phyloP scores from a whole-genome alignment of 2,329 filamentous ascomycete species.

The Bipolaris oryzae region DNA sequence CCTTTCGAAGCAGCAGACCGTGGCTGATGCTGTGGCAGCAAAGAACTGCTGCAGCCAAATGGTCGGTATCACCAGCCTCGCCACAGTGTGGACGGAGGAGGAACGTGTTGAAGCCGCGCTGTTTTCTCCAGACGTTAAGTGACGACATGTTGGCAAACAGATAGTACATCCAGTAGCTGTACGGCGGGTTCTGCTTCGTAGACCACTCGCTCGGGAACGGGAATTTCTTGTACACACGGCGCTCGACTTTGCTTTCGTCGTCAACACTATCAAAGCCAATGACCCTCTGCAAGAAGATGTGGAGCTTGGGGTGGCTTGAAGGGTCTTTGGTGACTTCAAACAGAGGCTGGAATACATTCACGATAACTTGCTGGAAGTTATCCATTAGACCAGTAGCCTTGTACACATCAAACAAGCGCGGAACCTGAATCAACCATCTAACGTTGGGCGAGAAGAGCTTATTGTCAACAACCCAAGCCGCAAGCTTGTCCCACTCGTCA shows the following conservation, averaged over 20 bases:
- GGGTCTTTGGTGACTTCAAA: conserved; percentile 95
- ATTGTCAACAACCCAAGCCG: conserved; percentile 96
- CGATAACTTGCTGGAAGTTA: conserved; percentile 86
- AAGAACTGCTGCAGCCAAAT: conserved; percentile 86
- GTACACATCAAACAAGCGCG: conserved; percentile 93
- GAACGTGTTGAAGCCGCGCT: conserved; percentile 94
- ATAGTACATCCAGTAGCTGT: conserved; percentile 99
- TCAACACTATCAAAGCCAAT: conserved; percentile 98
- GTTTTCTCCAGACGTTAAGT: conserved; percentile 88
- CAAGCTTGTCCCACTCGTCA: conserved; percentile 97
- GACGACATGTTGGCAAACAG: conserved; percentile 93
- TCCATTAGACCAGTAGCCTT: conserved; percentile 86
- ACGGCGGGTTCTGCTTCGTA: conserved; percentile 93
- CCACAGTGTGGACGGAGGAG: conserved; percentile 91
- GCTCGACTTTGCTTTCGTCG: conserved; percentile 95
- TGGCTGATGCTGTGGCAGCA: conserved; percentile 98
- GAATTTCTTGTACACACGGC: conserved; percentile 93
- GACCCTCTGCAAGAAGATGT: conserved; percentile 91
- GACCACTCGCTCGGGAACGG: conserved; percentile 88
- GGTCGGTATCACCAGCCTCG: conserved; percentile 95
- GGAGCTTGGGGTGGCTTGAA: conserved; percentile 84
- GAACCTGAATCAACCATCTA: conserved; percentile 94
- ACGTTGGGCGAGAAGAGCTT: conserved; percentile 98
- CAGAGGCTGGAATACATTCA: conserved; percentile 89
- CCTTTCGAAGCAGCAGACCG: conserved; percentile 88